Percentiles rank a stretch among this genome's conserved stretches.
These are phyloP conservation scores for Aspergillus puulaauensis DNA, from an alignment of 2,329 filamentous ascomycete genomes.

Conservation along the genomic window DNA sequence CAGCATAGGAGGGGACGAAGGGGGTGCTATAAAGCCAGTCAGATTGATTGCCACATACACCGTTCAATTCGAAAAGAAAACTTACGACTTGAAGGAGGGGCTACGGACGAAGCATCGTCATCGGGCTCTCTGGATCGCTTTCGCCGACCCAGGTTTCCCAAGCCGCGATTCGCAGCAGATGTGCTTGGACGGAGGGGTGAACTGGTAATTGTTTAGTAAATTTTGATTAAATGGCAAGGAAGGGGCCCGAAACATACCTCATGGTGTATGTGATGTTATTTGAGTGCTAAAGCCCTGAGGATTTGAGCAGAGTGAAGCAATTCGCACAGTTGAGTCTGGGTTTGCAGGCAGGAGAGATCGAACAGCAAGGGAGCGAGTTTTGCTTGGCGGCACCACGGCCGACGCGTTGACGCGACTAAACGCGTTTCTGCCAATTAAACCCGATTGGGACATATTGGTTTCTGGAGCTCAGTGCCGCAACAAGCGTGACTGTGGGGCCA, in stretches of 20 bases:
- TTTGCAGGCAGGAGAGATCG: constrained; percentile 14
- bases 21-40: constrained; percentile 40
- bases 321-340: constrained; percentile 12
- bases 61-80: constrained; percentile 20
- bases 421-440: constrained; percentile 37
- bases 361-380: constrained; percentile 19
- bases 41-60: not conserved
- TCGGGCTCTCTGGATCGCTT: constrained; percentile 68
- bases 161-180: constrained; percentile 78
- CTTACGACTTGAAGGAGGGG: constrained; percentile 64
- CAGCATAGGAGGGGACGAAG: constrained; percentile 61
- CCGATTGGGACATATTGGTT: constrained; percentile 23
- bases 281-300: constrained; percentile 6
- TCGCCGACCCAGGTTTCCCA: constrained; percentile 52
- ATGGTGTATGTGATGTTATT: constrained; percentile 25
- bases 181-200: constrained; percentile 80
- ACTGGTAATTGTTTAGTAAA: constrained; percentile 46
- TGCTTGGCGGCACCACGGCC: constrained; percentile 17
- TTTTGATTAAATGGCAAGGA: not conserved
- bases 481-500: not conserved
- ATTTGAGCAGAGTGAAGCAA: constrained; percentile 10
- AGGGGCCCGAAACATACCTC: constrained; percentile 24
- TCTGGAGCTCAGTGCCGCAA: not conserved
- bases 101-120: constrained; percentile 59
- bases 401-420: constrained; percentile 21